A percentile compares a stretch with the other conserved stretches of the same genome.
Conservation (phyloP, 257 asterid species). For the Solanum sparsipilum region DNA sequence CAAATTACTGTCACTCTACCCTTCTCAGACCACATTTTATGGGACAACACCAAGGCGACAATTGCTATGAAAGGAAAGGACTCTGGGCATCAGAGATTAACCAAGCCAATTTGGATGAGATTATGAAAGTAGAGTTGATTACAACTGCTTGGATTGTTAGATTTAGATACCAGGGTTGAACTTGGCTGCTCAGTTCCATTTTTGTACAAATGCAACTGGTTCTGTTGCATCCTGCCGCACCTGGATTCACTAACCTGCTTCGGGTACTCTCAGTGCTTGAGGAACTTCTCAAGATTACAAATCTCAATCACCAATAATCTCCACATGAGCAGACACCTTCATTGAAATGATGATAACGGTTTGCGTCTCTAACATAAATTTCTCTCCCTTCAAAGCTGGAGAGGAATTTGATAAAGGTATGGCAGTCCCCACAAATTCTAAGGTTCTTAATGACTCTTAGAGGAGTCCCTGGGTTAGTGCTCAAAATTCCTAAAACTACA, state of each 20-base stretch:
- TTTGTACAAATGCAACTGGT: background rate
- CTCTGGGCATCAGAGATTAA: background rate
- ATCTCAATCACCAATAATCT: slow-evolving; percentile 69
- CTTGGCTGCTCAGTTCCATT: background rate
- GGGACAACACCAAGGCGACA: background rate
- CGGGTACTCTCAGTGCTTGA: background rate
- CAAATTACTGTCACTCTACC: background rate
- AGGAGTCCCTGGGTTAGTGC: slow-evolving; percentile 53
- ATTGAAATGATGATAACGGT: slow-evolving; percentile 79
- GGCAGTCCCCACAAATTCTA: slow-evolving; percentile 90
- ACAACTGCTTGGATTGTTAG: background rate
- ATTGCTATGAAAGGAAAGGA: background rate
- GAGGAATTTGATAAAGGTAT: slow-evolving; percentile 60
- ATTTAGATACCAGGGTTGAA: background rate
- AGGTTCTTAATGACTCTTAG: slow-evolving; percentile 78
- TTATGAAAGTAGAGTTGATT: background rate
- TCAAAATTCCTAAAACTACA: slow-evolving; percentile 67
- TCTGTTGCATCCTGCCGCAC: background rate
- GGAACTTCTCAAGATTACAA: background rate
- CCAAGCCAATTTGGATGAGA: background rate
- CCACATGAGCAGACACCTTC: slow-evolving; percentile 79
- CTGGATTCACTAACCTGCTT: background rate
- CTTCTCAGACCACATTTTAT: background rate
- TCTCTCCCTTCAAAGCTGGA: slow-evolving; percentile 67
- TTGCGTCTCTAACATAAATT: slow-evolving; percentile 73